Evolutionary conservation across 164 flowering plant genomes (phyloP).

Genomic region (Umbilicus rupestris): DNA sequence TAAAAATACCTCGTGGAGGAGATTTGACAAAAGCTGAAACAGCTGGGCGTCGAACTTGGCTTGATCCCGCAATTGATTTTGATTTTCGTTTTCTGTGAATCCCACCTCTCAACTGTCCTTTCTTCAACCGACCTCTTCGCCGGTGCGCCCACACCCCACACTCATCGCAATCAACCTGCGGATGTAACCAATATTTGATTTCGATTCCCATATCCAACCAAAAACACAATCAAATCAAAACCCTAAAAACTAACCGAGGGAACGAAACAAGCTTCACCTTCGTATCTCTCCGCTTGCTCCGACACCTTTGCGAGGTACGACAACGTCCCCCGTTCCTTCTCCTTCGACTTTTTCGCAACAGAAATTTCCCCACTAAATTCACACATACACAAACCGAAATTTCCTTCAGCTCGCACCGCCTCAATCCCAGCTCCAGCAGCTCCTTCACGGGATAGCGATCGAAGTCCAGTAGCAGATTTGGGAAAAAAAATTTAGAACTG

Average conservation of each 20-base stretch:
- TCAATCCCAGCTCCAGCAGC: too few species aligned
- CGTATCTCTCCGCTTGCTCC: conserved; percentile 4
- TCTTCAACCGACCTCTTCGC: too few species aligned
- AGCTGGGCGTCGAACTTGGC: conserved; percentile 50
- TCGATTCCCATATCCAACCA: background rate
- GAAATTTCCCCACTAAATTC: background rate
- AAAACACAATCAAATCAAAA: background rate
- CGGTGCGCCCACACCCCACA: too few species aligned
- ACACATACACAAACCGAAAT: too few species aligned
- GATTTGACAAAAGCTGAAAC: conserved; percentile 54
- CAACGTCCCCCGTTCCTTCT: conserved; percentile 1
- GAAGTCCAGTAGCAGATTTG: too few species aligned
- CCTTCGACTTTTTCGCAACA: background rate
- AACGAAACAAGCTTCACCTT: background rate
- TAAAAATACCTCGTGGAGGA: conserved; percentile 47
- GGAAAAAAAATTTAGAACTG: too few species aligned
- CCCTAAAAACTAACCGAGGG: background rate
- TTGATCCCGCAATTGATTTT: conserved; percentile 21
- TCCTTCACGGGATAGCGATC: too few species aligned
- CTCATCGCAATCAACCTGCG: too few species aligned
- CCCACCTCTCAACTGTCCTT: background rate
- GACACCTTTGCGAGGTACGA: conserved; percentile 3
- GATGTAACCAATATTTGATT: too few species aligned
- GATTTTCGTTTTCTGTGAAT: background rate
- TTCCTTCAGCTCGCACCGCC: too few species aligned